Conservation (phyloP, 345 rosid species). For the Eucalyptus pumila region DNA sequence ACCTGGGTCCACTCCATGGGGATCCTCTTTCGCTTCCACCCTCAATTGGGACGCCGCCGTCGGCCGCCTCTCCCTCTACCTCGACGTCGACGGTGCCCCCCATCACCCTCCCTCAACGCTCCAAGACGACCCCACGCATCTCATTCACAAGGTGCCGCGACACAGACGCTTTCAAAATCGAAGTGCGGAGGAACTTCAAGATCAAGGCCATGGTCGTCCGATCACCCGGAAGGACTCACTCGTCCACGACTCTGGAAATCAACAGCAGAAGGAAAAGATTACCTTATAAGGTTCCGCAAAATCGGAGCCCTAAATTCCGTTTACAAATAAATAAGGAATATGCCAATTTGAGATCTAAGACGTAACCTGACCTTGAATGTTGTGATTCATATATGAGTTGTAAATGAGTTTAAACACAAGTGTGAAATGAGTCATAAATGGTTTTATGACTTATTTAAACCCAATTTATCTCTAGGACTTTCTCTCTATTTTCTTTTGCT, state of each 20-base stretch:
- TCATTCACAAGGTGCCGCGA: neutral
- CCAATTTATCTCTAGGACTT: no score
- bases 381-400: no score
- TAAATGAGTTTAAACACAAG: no score
- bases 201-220: conserved; percentile 5
- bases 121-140: neutral
- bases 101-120: neutral
- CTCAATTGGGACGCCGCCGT: conserved; percentile 2
- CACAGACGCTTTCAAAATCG: neutral
- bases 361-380: no score
- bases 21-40: conserved; percentile 11
- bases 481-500: no score
- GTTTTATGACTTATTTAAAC: no score
- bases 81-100: conserved; percentile 4
- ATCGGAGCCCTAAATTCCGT: neutral
- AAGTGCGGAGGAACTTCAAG: neutral
- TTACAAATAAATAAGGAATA: no score
- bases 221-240: neutral
- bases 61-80: conserved; percentile 4
- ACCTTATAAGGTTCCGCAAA: neutral
- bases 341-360: no score
- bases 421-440: no score
- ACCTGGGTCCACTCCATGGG: conserved; percentile 14
- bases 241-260: neutral
- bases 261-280: neutral